A percentile compares a stretch with the other conserved stretches of the same genome.
These are phyloP conservation scores for Hsuehochloa calcarea DNA, from an alignment of 176 grass and related monocot species.

Conservation along the genomic window DNA sequence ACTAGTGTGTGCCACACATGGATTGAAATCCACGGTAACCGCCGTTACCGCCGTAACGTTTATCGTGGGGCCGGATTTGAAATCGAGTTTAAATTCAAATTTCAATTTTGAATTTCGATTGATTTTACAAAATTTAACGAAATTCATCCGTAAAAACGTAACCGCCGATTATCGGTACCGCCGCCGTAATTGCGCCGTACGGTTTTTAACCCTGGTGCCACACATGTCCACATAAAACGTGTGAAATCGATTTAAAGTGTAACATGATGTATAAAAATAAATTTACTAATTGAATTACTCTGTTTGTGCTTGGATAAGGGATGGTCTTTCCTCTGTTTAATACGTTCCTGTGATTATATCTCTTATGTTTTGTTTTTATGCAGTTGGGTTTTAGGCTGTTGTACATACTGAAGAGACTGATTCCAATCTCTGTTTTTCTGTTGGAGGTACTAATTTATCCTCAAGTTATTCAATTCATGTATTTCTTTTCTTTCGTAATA, in stretches of 20 bases:
- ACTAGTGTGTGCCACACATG: background rate
- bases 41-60: too few relatives aligned
- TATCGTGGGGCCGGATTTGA: too few relatives aligned
- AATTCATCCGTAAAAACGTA: too few relatives aligned
- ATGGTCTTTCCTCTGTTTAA: slow-evolving; percentile 6
- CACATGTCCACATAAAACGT: background rate
- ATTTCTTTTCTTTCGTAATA: slow-evolving; percentile 16
- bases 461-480: slow-evolving; percentile 17
- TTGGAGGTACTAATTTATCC: slow-evolving; percentile 64
- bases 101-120: too few relatives aligned
- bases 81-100: too few relatives aligned
- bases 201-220: too few relatives aligned
- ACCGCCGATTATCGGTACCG: too few relatives aligned
- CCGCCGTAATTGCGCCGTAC: too few relatives aligned
- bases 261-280: background rate
- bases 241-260: background rate
- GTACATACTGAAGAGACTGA: slow-evolving; percentile 77
- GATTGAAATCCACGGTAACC: too few relatives aligned
- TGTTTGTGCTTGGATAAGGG: background rate
- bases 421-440: slow-evolving; percentile 71
- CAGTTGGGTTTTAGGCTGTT: slow-evolving; percentile 95
- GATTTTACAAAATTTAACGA: too few relatives aligned
- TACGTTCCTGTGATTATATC: slow-evolving; percentile 15
- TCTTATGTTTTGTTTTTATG: slow-evolving; percentile 19
- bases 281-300: slow-evolving; percentile 14